Base-by-base conservation (phyloP, 805 yeast species). In the Kodamaea laetipori region DNA sequence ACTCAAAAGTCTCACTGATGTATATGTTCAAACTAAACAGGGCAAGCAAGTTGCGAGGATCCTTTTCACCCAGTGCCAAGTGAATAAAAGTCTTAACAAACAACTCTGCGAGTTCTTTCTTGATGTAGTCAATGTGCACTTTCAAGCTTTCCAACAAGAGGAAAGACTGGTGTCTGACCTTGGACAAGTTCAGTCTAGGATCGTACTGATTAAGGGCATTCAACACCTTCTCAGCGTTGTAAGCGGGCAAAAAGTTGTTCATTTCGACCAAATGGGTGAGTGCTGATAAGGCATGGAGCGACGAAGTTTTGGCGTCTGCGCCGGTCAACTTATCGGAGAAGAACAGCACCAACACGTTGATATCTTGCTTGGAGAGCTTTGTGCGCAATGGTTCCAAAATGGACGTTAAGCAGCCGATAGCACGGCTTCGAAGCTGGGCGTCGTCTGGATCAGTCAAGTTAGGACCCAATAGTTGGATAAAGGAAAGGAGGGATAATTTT, bases 21-120 rank as follows among this genome's bases (percentile, higher is more conserved):
- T 41, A 32, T 9, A 61, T 51, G 50, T 82, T 80, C 34, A 89
- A 56, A 4, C 69, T 60, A 53, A 92, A 87, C 1, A 95, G 85
- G 1, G 77, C 48, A 53, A 94, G 59, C 49, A 94, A 69, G 63
- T 95, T 94, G 47, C 86, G 75, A 3, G 99, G 99, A 63, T 94
- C 99, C 55, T 94, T 95, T 57, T 94, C 99, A 28, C 95, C 95
- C 11, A 80, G 71, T 2, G 95, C 86, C 21, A 89, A 57, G 45
- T 81, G 80, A 26, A 87, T 57, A 50, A 85, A 90, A 0, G 84
- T 61, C 28, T 74, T 61, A 25, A 87, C 71, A 41, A 74, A 80
- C 3, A 60, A 51, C 24, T 76, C 77, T 18, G 66, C 66, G 7
- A 51, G 46, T 5, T 46, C 44, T 6, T 53, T 16, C 11, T 46